Evolutionary conservation across 805 yeast genomes (phyloP).

Genomic region (Ogataea neopini): DNA sequence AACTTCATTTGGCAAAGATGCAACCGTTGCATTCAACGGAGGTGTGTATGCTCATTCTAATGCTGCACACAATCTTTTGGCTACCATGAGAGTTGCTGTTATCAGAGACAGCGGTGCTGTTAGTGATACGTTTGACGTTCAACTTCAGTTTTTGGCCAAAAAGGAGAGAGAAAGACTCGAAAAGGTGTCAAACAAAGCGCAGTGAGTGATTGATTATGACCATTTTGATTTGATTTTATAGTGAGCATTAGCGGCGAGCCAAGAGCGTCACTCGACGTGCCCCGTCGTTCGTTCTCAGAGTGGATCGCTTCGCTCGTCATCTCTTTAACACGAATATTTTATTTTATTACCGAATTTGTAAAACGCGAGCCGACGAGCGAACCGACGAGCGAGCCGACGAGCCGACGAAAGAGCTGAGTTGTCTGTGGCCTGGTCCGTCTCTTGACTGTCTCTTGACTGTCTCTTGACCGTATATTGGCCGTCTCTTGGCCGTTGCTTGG

Average conservation of each 20-base stretch:
- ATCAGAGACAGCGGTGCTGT: slow-evolving; percentile 65
- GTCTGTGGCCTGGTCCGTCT: no score
- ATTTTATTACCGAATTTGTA: neutral
- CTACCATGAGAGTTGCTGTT: slow-evolving; percentile 81
- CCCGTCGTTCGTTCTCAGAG: no score
- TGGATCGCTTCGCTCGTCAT: neutral
- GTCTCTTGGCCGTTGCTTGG: no score
- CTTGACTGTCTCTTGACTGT: no score
- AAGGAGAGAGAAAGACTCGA: slow-evolving; percentile 17
- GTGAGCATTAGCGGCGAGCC: no score
- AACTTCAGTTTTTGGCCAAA: slow-evolving; percentile 34
- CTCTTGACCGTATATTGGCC: no score
- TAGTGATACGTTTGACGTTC: slow-evolving; percentile 53
- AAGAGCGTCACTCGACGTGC: neutral
- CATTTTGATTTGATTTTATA: slow-evolving; percentile 6
- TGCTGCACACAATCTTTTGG: slow-evolving; percentile 81
- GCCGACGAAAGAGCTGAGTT: no score
- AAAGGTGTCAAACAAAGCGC: slow-evolving; percentile 8
- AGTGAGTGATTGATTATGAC: slow-evolving; percentile 8
- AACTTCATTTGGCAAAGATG: slow-evolving; percentile 78
- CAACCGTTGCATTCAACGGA: slow-evolving; percentile 82
- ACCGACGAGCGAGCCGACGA: no score
- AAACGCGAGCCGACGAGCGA: no score
- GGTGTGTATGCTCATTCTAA: slow-evolving; percentile 84
- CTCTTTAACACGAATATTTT: neutral